phyloP scores from a whole-genome alignment of 441 rosid species.

The Mallotus japonicus region DNA sequence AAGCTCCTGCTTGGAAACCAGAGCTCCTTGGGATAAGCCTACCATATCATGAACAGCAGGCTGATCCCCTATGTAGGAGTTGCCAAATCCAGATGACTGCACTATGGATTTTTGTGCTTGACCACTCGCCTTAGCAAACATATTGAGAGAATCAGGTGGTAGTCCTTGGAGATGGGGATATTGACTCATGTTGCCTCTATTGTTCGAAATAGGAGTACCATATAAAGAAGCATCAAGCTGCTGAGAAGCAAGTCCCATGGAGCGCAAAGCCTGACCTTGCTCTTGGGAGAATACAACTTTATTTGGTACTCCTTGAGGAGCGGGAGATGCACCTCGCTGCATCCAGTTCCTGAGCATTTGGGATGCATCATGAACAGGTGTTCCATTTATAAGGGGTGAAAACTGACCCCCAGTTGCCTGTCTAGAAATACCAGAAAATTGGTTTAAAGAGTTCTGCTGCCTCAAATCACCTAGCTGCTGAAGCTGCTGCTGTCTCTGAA shows the following conservation, averaged over 20 bases:
- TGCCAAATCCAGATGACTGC: constrained; percentile 44
- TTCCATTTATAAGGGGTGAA: constrained; percentile 48
- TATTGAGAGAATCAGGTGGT: constrained; percentile 10
- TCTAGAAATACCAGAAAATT: constrained; percentile 27
- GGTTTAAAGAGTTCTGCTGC: constrained; percentile 39
- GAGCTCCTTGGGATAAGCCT: constrained; percentile 39
- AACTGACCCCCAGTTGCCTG: constrained; percentile 43
- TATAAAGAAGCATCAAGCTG: constrained; percentile 58
- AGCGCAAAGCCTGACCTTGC: constrained; percentile 45
- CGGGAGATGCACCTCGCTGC: constrained; percentile 48
- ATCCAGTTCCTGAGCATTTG: constrained; percentile 52
- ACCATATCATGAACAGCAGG: constrained; percentile 41
- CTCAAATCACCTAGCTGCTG: constrained; percentile 43
- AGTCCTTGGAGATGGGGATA: constrained; percentile 29
- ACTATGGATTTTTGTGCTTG: constrained; percentile 39
- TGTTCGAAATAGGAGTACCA: constrained; percentile 49
- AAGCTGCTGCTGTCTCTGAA: constrained; percentile 51
- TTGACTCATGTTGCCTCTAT: constrained; percentile 44
- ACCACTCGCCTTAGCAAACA: constrained; percentile 24
- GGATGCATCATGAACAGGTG: constrained; percentile 56
- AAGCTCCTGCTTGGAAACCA: constrained; percentile 40
- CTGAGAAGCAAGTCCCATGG: constrained; percentile 47
- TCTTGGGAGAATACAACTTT: constrained; percentile 50
- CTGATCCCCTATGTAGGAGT: constrained; percentile 43
- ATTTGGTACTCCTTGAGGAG: constrained; percentile 47